phyloP scores from a whole-genome alignment of 306 rosid genomes.

The Canavalia gladiata region DNA sequence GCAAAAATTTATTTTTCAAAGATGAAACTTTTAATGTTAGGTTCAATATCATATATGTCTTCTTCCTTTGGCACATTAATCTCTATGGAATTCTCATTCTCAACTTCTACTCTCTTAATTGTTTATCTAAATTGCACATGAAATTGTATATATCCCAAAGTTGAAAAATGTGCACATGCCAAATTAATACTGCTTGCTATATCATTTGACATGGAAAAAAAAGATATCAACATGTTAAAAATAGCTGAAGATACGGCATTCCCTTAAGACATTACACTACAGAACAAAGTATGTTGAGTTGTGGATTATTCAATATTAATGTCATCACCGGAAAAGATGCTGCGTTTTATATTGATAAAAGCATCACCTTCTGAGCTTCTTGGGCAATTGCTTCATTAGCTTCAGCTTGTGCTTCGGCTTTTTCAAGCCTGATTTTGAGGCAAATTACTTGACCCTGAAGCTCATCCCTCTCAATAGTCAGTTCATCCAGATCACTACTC shows the following conservation, averaged over 20 bases:
- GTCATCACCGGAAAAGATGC: conserved; percentile 5
- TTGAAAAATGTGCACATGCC: conserved; percentile 6
- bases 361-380: conserved; percentile 81
- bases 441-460: conserved; percentile 64
- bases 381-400: conserved; percentile 71
- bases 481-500: conserved; percentile 61
- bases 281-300: conserved; percentile 20
- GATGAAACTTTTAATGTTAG: neutral
- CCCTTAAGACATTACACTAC: neutral
- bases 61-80: conserved; percentile 30
- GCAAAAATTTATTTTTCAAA: neutral
- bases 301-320: neutral
- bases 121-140: conserved; percentile 16
- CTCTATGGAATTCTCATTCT: conserved; percentile 21
- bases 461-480: conserved; percentile 69
- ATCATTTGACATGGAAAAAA: conserved; percentile 19
- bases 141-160: conserved; percentile 1
- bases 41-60: conserved; percentile 22
- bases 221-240: neutral
- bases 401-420: conserved; percentile 69
- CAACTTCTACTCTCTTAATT: neutral
- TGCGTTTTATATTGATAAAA: conserved; percentile 21
- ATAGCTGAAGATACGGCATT: neutral
- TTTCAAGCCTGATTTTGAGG: conserved; percentile 70
- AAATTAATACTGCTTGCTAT: conserved; percentile 9